phyloP scores from a whole-genome alignment of 352 stramenopile species.

The Phytopythium montanum region DNA sequence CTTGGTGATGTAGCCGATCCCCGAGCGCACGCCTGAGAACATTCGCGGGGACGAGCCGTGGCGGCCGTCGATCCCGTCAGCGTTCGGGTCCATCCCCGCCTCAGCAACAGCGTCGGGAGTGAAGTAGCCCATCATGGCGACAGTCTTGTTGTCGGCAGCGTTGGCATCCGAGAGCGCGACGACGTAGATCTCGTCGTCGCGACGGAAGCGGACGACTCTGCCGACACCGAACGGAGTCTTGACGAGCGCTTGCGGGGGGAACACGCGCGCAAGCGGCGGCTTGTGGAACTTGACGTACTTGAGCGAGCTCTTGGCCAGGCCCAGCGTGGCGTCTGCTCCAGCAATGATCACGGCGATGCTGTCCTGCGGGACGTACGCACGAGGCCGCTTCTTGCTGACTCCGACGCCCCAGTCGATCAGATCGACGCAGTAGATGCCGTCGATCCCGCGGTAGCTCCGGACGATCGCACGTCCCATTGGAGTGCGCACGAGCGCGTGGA shows the following conservation, averaged over 20 bases:
- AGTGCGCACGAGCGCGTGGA: conserved; percentile 58
- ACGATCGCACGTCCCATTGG: conserved; percentile 66
- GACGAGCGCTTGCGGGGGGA: conserved; percentile 47
- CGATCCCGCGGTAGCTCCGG: conserved; percentile 58
- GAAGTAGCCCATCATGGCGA: conserved; percentile 39
- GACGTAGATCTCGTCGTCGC: conserved; percentile 68
- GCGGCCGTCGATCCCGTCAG: conserved; percentile 22
- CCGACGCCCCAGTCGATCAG: conserved; percentile 56
- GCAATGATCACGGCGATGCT: conserved; percentile 36
- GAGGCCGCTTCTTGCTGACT: conserved; percentile 34
- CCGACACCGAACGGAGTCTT: conserved; percentile 80
- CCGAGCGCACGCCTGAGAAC: conserved; percentile 67
- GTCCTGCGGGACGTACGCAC: conserved; percentile 56
- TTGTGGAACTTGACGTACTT: conserved; percentile 59
- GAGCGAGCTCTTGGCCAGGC: conserved; percentile 34
- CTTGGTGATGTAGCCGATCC: conserved; percentile 78
- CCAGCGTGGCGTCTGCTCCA: not conserved
- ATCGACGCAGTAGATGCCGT: conserved; percentile 84
- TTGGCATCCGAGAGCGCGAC: conserved; percentile 34
- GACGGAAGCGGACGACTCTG: conserved; percentile 54
- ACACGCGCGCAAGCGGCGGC: conserved; percentile 35
- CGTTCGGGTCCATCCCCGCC: conserved; percentile 18
- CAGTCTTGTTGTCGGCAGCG: not conserved
- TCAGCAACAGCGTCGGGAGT: conserved; percentile 32
- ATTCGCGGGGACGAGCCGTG: conserved; percentile 55